These are phyloP conservation scores for Pisolithus sp. DNA, from an alignment of 768 basidiomycete genomes.

Conservation along the genomic window DNA sequence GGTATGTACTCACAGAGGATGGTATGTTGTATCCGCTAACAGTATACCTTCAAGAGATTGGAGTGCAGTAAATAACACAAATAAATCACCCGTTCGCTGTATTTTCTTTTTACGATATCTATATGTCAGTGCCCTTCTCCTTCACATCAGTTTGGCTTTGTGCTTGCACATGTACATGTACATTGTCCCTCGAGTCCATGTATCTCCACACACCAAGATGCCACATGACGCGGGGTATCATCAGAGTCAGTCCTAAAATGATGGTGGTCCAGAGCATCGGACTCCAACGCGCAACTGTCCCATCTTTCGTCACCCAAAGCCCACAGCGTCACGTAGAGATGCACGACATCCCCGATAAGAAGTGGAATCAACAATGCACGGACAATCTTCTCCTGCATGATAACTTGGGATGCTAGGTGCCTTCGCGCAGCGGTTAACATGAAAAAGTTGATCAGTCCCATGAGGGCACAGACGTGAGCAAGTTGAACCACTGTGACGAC, in stretches of 20 bases:
- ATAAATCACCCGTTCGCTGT: conserved; percentile 8
- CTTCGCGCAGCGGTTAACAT: conserved; percentile 55
- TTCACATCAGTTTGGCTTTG: background rate
- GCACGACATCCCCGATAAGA: conserved; percentile 60
- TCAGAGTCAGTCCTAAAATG: conserved; percentile 52
- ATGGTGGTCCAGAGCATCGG: conserved; percentile 67
- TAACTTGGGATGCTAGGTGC: conserved; percentile 51
- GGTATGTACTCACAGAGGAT: background rate
- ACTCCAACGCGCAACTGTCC: conserved; percentile 54
- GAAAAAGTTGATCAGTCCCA: conserved; percentile 66
- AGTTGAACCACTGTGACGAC: conserved; percentile 69
- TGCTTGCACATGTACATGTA: background rate
- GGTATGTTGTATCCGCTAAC: too few species aligned
- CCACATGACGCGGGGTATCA: conserved; percentile 70
- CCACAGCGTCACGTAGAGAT: conserved; percentile 66
- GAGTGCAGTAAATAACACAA: conserved; percentile 16
- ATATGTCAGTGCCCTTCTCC: conserved; percentile 10
- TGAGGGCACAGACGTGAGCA: conserved; percentile 68
- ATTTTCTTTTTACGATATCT: background rate
- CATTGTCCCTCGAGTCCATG: conserved; percentile 56
- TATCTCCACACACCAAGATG: conserved; percentile 71
- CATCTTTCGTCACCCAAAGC: conserved; percentile 67
- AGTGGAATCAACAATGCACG: conserved; percentile 60
- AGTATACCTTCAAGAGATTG: background rate
- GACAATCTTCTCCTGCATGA: conserved; percentile 68